Conservation (phyloP, 371 early-diverging fungal species). For the Cokeromyces recurvatus region DNA sequence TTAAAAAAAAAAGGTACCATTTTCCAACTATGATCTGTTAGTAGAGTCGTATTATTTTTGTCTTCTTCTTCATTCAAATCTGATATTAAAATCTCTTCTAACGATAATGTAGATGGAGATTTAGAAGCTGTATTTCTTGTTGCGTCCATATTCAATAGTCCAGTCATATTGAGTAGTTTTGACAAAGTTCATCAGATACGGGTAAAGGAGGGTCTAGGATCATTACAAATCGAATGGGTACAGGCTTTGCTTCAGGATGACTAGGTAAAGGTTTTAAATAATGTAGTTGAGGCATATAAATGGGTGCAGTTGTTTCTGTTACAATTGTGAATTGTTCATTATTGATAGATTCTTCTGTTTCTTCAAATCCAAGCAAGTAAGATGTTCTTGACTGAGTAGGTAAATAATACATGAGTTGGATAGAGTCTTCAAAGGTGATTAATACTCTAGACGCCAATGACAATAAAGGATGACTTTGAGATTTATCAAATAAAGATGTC, state of each 20-base stretch:
- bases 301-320: constrained; percentile 22
- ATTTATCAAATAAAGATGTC: constrained; percentile 2
- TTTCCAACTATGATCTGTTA: too few relatives aligned
- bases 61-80: constrained; percentile 1
- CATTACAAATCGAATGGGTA: constrained; percentile 39
- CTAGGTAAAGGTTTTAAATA: constrained; percentile 26
- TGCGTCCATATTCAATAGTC: not conserved
- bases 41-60: too few relatives aligned
- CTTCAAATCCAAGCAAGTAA: constrained; percentile 28
- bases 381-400: constrained; percentile 20
- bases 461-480: constrained; percentile 12
- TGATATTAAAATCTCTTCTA: constrained; percentile 29
- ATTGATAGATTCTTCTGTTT: constrained; percentile 24
- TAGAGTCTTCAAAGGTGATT: constrained; percentile 36
- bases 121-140: too few relatives aligned
- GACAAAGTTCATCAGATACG: constrained; percentile 25
- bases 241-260: constrained; percentile 14
- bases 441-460: constrained; percentile 17
- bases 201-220: constrained; percentile 37
- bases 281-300: constrained; percentile 25
- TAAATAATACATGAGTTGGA: constrained; percentile 19
- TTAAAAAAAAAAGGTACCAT: too few relatives aligned
- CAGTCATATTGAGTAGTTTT: constrained; percentile 29
- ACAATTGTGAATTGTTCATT: constrained; percentile 29
- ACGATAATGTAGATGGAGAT: not conserved